Base-by-base conservation (phyloP, 768 basidiomycete species). In the Trametes cubensis region DNA sequence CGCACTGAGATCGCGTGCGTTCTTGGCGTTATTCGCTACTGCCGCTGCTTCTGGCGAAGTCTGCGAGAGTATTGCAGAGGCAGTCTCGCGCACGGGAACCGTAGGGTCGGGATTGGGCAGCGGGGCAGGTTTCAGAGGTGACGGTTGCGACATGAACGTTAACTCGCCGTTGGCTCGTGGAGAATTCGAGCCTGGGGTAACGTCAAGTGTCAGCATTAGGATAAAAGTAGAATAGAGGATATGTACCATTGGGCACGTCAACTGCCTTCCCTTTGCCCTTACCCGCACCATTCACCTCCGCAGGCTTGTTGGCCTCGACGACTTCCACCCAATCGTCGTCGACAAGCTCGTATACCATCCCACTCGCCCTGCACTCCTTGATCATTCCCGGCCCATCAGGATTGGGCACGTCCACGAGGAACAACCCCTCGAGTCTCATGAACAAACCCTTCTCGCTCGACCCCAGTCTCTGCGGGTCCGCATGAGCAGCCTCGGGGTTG, bases 301-400 rank as follows among this genome's bases (percentile, higher is more conserved):
- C 45, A 15, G 67, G 57, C 23, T 21, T 48, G 10, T n/a, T 46
- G 7, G 62, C 25, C 28, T 52, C 58, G 3, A 44, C 52, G 15
- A 20, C 46, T 4, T 67, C 84, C 48, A 82, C 85, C 86, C 86
- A 93, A 60, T 88, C 89, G 52, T 80, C 77, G 62, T 92, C 92
- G 2, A 84, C 91, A 34, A 94, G 78, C 72, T 94, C 92, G 64
- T 87, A 93, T 53, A 93, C 72, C 81, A 83, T 83, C 23, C 92
- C 92, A 61, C 82, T 80, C n/a, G 82, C 84, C 63, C 89, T 78
- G 49, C 86, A 86, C 70, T 90, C 87, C 68, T 76, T 80, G 38
- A 75, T 80, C 34, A 71, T 69, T 10, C 69, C 74, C 4, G 69
- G 68, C 4, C 83, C 83, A 40, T 80, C 75, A 23, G 72, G 63